These are phyloP conservation scores for Aegilops umbellulata DNA, from an alignment of 176 grass and related monocot genomes.

Conservation along the genomic window DNA sequence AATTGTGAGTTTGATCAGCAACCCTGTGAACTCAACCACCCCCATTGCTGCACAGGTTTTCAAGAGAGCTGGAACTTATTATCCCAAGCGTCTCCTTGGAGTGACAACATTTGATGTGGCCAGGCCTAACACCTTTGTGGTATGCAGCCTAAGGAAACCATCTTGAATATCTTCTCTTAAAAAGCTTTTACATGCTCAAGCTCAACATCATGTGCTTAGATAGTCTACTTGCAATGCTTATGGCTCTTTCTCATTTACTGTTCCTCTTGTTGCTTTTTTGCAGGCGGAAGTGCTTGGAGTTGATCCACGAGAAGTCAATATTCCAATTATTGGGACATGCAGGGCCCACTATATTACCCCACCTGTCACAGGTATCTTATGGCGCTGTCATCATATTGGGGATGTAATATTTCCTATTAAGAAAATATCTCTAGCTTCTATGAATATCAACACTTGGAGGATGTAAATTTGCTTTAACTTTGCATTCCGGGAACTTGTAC, in stretches of 20 bases:
- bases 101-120: constrained; percentile 93
- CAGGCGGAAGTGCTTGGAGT: constrained; percentile 90
- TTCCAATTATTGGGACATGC: constrained; percentile 78
- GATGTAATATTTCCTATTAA: neutral
- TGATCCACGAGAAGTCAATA: constrained; percentile 73
- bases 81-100: constrained; percentile 76
- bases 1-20: constrained; percentile 89
- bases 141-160: constrained; percentile 43
- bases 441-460: neutral
- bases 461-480: neutral
- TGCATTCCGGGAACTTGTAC: constrained; percentile 1
- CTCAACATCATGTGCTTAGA: no score
- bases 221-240: neutral
- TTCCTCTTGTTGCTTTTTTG: constrained; percentile 19
- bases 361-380: constrained; percentile 59
- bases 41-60: constrained; percentile 95
- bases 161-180: no score
- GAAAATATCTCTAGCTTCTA: neutral
- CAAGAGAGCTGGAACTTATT: constrained; percentile 80
- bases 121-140: constrained; percentile 97
- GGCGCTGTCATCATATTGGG: neutral
- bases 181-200: neutral
- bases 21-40: constrained; percentile 90
- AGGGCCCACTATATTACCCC: constrained; percentile 67
- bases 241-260: neutral